Percentiles rank a stretch among this genome's conserved stretches.
Evolutionary conservation across 2,329 filamentous ascomycete species (phyloP).

Genomic region (Coccinonectria pachysandricola): DNA sequence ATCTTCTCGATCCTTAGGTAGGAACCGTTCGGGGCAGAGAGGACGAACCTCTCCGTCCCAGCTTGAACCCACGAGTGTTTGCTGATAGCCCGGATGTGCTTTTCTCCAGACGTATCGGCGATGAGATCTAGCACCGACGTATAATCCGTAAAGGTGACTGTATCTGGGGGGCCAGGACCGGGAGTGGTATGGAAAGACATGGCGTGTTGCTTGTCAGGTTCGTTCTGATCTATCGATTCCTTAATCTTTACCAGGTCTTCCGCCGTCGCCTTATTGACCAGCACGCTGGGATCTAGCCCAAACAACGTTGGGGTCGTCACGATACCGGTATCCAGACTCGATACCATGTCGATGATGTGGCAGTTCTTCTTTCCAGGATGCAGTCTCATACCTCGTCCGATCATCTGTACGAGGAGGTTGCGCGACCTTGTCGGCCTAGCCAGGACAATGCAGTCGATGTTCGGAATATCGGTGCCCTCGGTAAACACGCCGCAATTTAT

Average conservation of each 20-base stretch:
- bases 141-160: slow-evolving; percentile 79
- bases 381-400: slow-evolving; percentile 83
- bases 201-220: slow-evolving; percentile 11
- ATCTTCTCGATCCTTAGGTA: slow-evolving; percentile 43
- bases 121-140: slow-evolving; percentile 87
- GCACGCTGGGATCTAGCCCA: slow-evolving; percentile 72
- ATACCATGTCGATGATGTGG: slow-evolving; percentile 93
- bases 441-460: slow-evolving; percentile 86
- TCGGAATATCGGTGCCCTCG: slow-evolving; percentile 95
- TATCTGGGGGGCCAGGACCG: slow-evolving; percentile 19
- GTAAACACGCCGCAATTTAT: slow-evolving; percentile 96
- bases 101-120: slow-evolving; percentile 67
- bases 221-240: slow-evolving; percentile 35
- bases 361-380: slow-evolving; percentile 75
- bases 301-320: slow-evolving; percentile 88
- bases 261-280: slow-evolving; percentile 58
- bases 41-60: slow-evolving; percentile 57
- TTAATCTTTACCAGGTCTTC: slow-evolving; percentile 50
- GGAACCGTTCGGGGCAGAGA: slow-evolving; percentile 55
- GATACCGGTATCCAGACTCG: slow-evolving; percentile 72
- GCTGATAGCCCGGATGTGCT: slow-evolving; percentile 68
- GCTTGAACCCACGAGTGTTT: slow-evolving; percentile 74
- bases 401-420: slow-evolving; percentile 96
- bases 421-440: slow-evolving; percentile 81
- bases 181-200: slow-evolving; percentile 7